These are phyloP conservation scores for Hypoxylon sp. DNA, from an alignment of 2,329 filamentous ascomycete species.

Conservation along the genomic window DNA sequence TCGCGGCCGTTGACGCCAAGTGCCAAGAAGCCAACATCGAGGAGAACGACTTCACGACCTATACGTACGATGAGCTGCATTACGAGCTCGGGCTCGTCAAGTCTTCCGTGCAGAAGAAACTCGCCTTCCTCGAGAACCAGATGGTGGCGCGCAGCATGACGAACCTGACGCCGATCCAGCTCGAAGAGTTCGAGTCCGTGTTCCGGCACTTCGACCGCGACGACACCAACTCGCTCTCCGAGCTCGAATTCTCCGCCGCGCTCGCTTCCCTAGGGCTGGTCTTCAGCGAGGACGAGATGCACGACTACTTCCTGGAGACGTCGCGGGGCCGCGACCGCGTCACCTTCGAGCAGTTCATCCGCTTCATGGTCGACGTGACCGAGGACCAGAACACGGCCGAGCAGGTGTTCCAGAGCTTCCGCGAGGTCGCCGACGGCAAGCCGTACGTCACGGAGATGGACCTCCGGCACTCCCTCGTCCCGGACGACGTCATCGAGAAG, in stretches of 20 bases:
- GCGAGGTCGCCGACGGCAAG: slow-evolving; percentile 97
- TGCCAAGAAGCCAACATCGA: slow-evolving; percentile 98
- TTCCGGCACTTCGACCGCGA: slow-evolving; percentile 98
- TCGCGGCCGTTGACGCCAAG: slow-evolving; percentile 86
- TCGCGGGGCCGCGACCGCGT: slow-evolving; percentile 83
- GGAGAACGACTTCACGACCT: slow-evolving; percentile 99
- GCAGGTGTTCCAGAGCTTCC: slow-evolving; percentile 98
- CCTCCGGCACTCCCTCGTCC: slow-evolving; percentile 91
- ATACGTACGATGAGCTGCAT: slow-evolving; percentile 94
- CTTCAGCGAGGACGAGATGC: slow-evolving; percentile 98
- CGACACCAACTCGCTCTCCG: slow-evolving; percentile 87
- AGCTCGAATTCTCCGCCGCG: slow-evolving; percentile 95
- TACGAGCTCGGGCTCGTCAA: slow-evolving; percentile 95
- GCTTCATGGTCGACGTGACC: slow-evolving; percentile 99
- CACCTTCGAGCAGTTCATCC: slow-evolving; percentile 98
- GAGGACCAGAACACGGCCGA: slow-evolving; percentile 99
- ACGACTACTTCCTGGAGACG: slow-evolving; percentile 91
- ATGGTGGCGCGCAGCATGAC: slow-evolving; percentile 99
- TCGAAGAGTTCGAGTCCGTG: slow-evolving; percentile 98
- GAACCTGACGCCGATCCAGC: slow-evolving; percentile 95
- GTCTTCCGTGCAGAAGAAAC: slow-evolving; percentile 93
- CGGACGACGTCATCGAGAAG: slow-evolving; percentile 96
- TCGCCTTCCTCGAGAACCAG: slow-evolving; percentile 97
- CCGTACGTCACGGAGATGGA: slow-evolving; percentile 99
- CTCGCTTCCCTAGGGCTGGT: slow-evolving; percentile 95